phyloP scores from a whole-genome alignment of 73 alveolate species.

The Paramecium sonneborni region DNA sequence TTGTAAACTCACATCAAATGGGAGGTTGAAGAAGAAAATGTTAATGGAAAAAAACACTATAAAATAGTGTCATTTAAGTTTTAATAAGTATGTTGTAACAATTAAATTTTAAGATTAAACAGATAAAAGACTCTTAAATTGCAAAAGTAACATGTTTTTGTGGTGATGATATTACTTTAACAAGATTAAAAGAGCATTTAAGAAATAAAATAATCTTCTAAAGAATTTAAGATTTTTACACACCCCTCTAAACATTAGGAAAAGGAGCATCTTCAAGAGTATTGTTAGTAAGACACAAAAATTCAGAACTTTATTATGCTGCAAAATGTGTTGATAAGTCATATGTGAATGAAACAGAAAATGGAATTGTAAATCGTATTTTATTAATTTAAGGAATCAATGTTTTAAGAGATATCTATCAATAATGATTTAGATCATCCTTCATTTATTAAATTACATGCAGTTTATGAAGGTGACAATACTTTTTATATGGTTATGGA shows the following conservation, averaged over 20 bases:
- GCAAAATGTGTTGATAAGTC: conserved; percentile 65
- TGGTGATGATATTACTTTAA: background rate
- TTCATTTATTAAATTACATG: conserved; percentile 57
- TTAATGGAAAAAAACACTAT: conserved; percentile 4
- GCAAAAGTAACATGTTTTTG: background rate
- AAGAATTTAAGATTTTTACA: conserved; percentile 41
- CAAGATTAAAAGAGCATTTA: background rate
- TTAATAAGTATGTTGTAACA: background rate
- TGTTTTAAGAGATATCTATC: conserved; percentile 49
- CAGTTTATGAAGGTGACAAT: conserved; percentile 63
- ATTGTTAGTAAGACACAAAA: conserved; percentile 42
- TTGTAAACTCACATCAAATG: conserved; percentile 40
- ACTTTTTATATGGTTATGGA: conserved; percentile 65
- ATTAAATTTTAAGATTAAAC: background rate
- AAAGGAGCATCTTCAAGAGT: conserved; percentile 53
- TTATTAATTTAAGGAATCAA: conserved; percentile 33
- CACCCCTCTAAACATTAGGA: conserved; percentile 36
- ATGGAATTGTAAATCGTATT: conserved; percentile 50
- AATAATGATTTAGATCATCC: conserved; percentile 62
- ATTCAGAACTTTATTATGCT: conserved; percentile 54
- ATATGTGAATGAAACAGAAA: conserved; percentile 57
- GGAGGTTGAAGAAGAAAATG: conserved; percentile 23
- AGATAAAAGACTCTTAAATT: background rate
- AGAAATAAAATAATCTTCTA: conserved; percentile 36
- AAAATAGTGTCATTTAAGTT: conserved; percentile 23